These are phyloP conservation scores for Pythium biforme DNA, from an alignment of 352 stramenopile genomes.

Conservation along the genomic window DNA sequence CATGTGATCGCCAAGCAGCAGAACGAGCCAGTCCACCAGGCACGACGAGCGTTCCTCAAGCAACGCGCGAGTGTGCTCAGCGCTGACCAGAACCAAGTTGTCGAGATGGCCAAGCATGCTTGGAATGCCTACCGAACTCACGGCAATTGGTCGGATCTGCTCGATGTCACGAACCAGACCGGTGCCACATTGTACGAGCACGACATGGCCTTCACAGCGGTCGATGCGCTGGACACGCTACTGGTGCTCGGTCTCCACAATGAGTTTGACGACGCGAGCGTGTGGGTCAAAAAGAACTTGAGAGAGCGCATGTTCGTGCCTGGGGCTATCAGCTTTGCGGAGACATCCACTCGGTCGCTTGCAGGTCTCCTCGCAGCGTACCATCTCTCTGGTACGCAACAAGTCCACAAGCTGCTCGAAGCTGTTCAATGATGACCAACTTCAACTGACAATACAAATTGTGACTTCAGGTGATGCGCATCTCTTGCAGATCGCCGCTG, in stretches of 20 bases:
- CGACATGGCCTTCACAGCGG: conserved; percentile 61
- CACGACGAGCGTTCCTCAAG: conserved; percentile 24
- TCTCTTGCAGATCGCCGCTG: conserved; percentile 42
- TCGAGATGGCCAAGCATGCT: conserved; percentile 54
- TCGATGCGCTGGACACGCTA: conserved; percentile 72
- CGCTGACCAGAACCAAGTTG: conserved; percentile 41
- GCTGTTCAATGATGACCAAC: not conserved
- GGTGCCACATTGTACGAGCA: conserved; percentile 39
- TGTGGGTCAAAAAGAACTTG: conserved; percentile 53
- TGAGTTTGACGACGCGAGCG: conserved; percentile 60
- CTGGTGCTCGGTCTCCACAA: conserved; percentile 59
- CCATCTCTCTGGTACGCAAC: conserved; percentile 39
- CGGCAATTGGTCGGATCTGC: conserved; percentile 39
- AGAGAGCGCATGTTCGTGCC: conserved; percentile 32
- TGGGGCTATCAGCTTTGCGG: conserved; percentile 54
- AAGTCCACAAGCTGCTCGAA: not conserved
- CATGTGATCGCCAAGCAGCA: conserved; percentile 11
- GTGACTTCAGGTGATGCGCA: conserved; percentile 32
- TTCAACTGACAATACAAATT: not conserved
- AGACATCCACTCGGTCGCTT: conserved; percentile 58
- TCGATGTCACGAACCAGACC: conserved; percentile 31
- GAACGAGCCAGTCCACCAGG: not conserved
- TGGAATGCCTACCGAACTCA: conserved; percentile 50
- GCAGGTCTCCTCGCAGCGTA: conserved; percentile 57
- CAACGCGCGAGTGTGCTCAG: conserved; percentile 28